Conservation (phyloP, 1,284 basidiomycete genomes). For the Inonotus hispidus region DNA sequence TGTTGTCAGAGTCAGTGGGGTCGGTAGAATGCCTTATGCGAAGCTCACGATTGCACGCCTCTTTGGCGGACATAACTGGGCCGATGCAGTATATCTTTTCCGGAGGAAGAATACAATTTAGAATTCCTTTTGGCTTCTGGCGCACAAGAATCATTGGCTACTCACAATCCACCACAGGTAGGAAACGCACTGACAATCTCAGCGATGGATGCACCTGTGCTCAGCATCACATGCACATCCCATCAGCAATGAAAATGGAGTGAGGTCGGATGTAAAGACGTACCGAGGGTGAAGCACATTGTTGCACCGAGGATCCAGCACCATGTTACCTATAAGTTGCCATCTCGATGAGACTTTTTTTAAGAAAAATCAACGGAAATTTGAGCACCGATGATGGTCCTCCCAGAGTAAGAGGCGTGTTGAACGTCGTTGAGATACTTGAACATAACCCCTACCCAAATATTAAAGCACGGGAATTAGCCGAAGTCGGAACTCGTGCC, state of each 20-base stretch:
- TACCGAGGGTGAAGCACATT: slow-evolving; percentile 71
- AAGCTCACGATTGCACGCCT: slow-evolving; percentile 55
- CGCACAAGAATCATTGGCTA: slow-evolving; percentile 14
- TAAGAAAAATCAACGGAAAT: not conserved
- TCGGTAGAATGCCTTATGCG: not conserved
- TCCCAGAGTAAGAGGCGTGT: slow-evolving; percentile 69
- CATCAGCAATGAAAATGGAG: not conserved
- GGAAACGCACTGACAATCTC: slow-evolving; percentile 80
- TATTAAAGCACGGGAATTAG: not conserved
- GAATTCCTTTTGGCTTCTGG: too few relatives aligned
- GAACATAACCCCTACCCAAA: slow-evolving; percentile 61
- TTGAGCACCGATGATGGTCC: slow-evolving; percentile 67
- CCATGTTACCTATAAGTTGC: slow-evolving; percentile 53
- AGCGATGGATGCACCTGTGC: slow-evolving; percentile 60
- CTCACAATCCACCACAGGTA: slow-evolving; percentile 76
- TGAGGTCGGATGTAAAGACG: slow-evolving; percentile 15
- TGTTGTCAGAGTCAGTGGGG: not conserved
- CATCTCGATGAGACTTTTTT: not conserved
- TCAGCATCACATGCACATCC: not conserved
- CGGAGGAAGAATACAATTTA: not conserved
- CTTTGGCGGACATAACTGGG: slow-evolving; percentile 62
- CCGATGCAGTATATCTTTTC: slow-evolving; percentile 67
- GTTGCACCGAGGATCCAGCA: slow-evolving; percentile 75
- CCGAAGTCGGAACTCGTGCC: not conserved
- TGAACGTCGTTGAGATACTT: slow-evolving; percentile 77